These are phyloP conservation scores for Aspergillus arachidicola DNA, from an alignment of 2,329 filamentous ascomycete genomes.

Conservation along the genomic window DNA sequence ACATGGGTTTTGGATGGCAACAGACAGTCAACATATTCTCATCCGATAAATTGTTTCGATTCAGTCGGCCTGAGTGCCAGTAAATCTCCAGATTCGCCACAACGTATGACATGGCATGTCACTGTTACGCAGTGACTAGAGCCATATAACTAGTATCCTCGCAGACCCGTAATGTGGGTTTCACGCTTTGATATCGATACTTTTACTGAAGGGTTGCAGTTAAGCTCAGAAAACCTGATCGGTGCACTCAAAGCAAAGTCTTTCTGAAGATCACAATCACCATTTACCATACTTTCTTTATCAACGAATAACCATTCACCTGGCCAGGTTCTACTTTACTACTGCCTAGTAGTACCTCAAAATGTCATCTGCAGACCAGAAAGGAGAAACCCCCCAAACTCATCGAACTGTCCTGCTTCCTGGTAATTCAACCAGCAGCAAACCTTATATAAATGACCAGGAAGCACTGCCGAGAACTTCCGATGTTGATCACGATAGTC, in stretches of 20 bases:
- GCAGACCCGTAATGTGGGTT: not conserved
- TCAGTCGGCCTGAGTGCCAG: not conserved
- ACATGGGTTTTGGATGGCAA: not conserved
- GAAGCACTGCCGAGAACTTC: not conserved
- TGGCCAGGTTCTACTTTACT: not conserved
- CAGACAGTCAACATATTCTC: not conserved
- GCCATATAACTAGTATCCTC: not conserved
- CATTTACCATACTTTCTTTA: not conserved
- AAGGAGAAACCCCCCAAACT: constrained; percentile 8
- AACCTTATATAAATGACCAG: not conserved
- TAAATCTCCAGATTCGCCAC: constrained; percentile 1
- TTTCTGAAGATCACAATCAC: not conserved
- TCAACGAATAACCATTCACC: not conserved
- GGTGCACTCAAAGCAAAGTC: not conserved
- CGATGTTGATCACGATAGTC: not conserved
- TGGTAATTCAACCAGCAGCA: not conserved
- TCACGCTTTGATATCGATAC: not conserved
- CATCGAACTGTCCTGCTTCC: constrained; percentile 12
- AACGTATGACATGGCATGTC: not conserved
- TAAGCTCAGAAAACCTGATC: not conserved
- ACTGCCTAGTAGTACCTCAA: not conserved
- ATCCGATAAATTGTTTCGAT: not conserved
- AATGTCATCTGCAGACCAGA: not conserved
- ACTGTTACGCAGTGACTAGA: not conserved
- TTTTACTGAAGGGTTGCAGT: not conserved